Evolutionary conservation across 441 rosid species (phyloP).

Genomic region (Populus tomentosa): DNA sequence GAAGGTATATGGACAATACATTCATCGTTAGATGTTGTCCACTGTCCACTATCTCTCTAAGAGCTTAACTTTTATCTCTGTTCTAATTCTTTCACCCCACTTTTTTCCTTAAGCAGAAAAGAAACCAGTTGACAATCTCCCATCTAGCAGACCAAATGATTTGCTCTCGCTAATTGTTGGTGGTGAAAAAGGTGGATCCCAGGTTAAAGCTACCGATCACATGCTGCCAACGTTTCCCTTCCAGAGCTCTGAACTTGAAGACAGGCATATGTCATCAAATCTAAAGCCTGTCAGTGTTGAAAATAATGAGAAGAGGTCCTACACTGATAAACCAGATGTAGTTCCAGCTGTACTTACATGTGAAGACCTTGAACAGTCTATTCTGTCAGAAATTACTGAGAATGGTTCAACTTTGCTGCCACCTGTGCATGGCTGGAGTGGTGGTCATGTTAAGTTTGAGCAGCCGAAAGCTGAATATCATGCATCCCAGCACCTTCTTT

Average conservation of each 20-base stretch:
- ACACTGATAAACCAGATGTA: slow-evolving; percentile 35
- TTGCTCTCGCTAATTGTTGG: slow-evolving; percentile 80
- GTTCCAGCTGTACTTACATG: slow-evolving; percentile 86
- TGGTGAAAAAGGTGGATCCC: slow-evolving; percentile 53
- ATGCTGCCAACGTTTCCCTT: slow-evolving; percentile 30
- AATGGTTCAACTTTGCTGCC: slow-evolving; percentile 36
- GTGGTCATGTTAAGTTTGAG: slow-evolving; percentile 31
- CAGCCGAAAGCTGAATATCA: slow-evolving; percentile 50
- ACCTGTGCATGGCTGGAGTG: slow-evolving; percentile 31
- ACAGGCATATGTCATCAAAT: slow-evolving; percentile 27
- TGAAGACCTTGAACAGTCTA: slow-evolving; percentile 97
- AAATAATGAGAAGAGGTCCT: slow-evolving; percentile 27
- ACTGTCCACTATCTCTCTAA: background rate
- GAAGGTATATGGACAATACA: slow-evolving; percentile 53
- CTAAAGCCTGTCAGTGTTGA: slow-evolving; percentile 21
- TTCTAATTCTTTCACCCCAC: background rate
- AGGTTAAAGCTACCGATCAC: slow-evolving; percentile 27
- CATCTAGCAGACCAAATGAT: slow-evolving; percentile 47
- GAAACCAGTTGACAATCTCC: slow-evolving; percentile 44
- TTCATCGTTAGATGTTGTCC: slow-evolving; percentile 1
- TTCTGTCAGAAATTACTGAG: slow-evolving; percentile 60
- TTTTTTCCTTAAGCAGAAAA: slow-evolving; percentile 45
- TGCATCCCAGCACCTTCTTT: slow-evolving; percentile 91
- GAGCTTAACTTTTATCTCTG: background rate
- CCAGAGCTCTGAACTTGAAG: slow-evolving; percentile 36